A percentile compares a stretch with the other conserved stretches of the same genome.
These are phyloP conservation scores for Acephala macrosclerotiorum DNA, from an alignment of 2,329 filamentous ascomycete species.

Conservation along the genomic window DNA sequence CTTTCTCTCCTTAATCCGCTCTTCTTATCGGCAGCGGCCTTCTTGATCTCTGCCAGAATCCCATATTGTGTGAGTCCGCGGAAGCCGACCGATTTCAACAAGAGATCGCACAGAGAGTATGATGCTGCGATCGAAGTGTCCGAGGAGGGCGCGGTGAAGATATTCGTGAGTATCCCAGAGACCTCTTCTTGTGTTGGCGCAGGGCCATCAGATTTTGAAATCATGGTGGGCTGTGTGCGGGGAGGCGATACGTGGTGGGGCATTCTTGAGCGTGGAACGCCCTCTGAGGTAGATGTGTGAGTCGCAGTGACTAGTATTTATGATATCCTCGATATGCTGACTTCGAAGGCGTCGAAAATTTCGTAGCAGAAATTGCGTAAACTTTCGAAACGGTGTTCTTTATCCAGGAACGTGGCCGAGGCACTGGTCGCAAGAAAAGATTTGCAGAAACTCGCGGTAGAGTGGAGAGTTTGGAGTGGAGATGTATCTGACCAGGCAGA, in stretches of 20 bases:
- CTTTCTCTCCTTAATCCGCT: slow-evolving; percentile 84
- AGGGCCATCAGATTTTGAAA: slow-evolving; percentile 51
- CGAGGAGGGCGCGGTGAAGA: slow-evolving; percentile 66
- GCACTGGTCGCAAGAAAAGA: slow-evolving; percentile 29
- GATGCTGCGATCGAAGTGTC: slow-evolving; percentile 66
- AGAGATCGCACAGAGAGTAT: slow-evolving; percentile 68
- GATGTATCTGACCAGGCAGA: slow-evolving; percentile 37
- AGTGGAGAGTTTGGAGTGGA: slow-evolving; percentile 40
- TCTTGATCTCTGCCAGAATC: slow-evolving; percentile 68
- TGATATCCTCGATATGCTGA: slow-evolving; percentile 15
- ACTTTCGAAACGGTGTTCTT: slow-evolving; percentile 38
- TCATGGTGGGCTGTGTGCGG: slow-evolving; percentile 52
- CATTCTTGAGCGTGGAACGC: slow-evolving; percentile 49
- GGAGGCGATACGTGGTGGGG: slow-evolving; percentile 53
- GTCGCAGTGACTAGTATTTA: slow-evolving; percentile 24
- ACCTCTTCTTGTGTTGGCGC: slow-evolving; percentile 71
- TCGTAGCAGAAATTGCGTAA: slow-evolving; percentile 29
- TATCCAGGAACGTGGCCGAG: slow-evolving; percentile 35
- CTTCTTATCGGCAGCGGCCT: slow-evolving; percentile 94
- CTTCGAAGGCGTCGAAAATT: slow-evolving; percentile 16
- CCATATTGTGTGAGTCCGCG: slow-evolving; percentile 68
- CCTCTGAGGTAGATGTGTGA: slow-evolving; percentile 30
- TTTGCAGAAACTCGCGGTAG: slow-evolving; percentile 28
- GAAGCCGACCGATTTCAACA: slow-evolving; percentile 70
- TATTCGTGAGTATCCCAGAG: slow-evolving; percentile 66